Base-by-base conservation (phyloP, 345 rosid species). In the Gossypioides kirkii region DNA sequence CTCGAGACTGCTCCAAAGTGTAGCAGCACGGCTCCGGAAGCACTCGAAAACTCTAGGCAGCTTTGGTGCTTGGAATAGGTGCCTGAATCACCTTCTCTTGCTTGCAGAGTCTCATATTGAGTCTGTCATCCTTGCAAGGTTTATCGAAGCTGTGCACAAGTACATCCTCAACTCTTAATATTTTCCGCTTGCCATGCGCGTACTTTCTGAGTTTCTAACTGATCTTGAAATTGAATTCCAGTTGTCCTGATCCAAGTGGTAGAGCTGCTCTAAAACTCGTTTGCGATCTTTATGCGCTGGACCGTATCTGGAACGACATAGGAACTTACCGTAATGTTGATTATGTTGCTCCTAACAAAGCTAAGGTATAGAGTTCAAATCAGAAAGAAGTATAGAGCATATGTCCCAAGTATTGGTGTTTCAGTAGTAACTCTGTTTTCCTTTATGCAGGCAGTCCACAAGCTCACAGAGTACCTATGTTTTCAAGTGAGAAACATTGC, bases 51-150 rank as follows among this genome's bases (percentile, higher is more conserved):
- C 84, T 59, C 94, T 92, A 6, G 99, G 99, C 20, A 66, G 79
- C 56, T 95, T 95, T 73, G 98, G 98, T 72, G 98, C 99, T 32
- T 92, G 99, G 99, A 95, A 95, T 77, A 81, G 99, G 79, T 95
- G 98, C 88, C 88, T 95, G 82, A 95, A 95, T 85, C 98, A 95
- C 88, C 96, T 95, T 65, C 87, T 95, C 63, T 89, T 90, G 8
- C 98, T 95, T 11, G 96, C 98, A 80, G 99, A 95, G 77, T 91
- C 99, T 63, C 99, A 95, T 74, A 87, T 93, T 10, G 99, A 95
- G 82, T 84, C 99, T 10, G 96, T 93, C 69, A 84, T 95, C 76
- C 97, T 95, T 18, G 91, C 86, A 53, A 93, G 84, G 81, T 95
- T 95, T 78, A 89, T 91, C 3, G 96, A 95, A 49, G 92, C 96